A percentile compares a stretch with the other conserved stretches of the same genome.
These are phyloP conservation scores for Silene conica DNA, from an alignment of 148 eudicot genomes.

Conservation along the genomic window DNA sequence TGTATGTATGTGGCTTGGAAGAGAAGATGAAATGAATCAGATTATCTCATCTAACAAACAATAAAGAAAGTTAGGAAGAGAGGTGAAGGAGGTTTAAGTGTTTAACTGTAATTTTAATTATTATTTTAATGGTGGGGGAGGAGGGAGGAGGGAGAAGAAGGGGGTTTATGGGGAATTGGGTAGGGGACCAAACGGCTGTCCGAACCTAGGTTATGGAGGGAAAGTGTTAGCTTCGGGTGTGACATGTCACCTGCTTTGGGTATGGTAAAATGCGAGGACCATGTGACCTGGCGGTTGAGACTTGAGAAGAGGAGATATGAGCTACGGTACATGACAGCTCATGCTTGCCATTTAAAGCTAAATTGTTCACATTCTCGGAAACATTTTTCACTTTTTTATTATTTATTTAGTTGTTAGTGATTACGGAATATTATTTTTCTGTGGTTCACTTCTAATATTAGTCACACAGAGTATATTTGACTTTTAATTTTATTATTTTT, in stretches of 20 bases:
- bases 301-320: not conserved
- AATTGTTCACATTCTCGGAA: not conserved
- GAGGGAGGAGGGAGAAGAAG: too few species aligned
- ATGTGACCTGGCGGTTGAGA: slow-evolving; percentile 24
- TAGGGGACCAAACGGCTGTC: slow-evolving; percentile 72
- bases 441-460: too few species aligned
- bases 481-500: too few species aligned
- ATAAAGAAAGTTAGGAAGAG: not conserved
- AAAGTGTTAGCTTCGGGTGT: slow-evolving; percentile 26
- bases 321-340: slow-evolving; percentile 1
- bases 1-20: slow-evolving; percentile 15
- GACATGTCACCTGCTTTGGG: slow-evolving; percentile 33
- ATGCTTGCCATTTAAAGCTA: not conserved
- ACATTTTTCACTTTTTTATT: too few species aligned
- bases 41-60: not conserved
- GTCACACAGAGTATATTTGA: too few species aligned
- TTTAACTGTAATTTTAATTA: not conserved
- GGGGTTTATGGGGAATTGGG: slow-evolving; percentile 31
- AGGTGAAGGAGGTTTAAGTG: not conserved
- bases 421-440: too few species aligned
- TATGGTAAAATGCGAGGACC: not conserved
- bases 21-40: slow-evolving; percentile 27
- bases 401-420: too few species aligned
- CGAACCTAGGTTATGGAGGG: slow-evolving; percentile 52
- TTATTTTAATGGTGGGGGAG: not conserved